Evolutionary conservation across 23 red algal species (phyloP).

Genomic region (Gracilaria caudata): DNA sequence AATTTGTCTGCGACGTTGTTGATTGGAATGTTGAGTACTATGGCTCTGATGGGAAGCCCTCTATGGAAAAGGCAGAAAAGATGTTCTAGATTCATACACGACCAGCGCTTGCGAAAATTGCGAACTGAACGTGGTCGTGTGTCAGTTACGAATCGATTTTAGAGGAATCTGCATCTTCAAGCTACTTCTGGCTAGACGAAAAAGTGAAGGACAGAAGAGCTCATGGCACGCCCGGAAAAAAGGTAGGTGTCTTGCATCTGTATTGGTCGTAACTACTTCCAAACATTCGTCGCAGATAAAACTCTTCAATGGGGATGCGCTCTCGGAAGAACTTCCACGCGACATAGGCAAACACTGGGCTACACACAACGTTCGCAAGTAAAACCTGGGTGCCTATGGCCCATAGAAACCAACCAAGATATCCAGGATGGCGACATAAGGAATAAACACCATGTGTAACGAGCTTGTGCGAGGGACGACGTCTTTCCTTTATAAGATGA

Average conservation of each 20-base stretch:
- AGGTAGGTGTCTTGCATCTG: conserved; percentile 58
- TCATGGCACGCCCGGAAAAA: conserved; percentile 83
- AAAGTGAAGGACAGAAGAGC: background rate
- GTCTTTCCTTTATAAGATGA: conserved; percentile 66
- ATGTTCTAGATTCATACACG: too few relatives aligned
- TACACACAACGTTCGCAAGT: conserved; percentile 70
- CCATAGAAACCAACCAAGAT: conserved; percentile 95
- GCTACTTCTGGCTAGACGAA: background rate
- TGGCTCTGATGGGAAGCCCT: too few relatives aligned
- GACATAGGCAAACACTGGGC: conserved; percentile 57
- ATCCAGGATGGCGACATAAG: conserved; percentile 81
- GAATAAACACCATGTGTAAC: conserved; percentile 83
- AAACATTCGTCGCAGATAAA: conserved; percentile 73
- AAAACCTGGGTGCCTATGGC: conserved; percentile 82
- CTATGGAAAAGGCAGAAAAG: too few relatives aligned
- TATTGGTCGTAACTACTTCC: conserved; percentile 73
- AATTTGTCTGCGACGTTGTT: too few relatives aligned
- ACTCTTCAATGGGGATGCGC: conserved; percentile 87
- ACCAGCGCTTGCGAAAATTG: too few relatives aligned
- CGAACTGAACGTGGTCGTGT: too few relatives aligned
- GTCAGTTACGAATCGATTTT: too few relatives aligned
- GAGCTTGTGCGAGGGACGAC: conserved; percentile 52
- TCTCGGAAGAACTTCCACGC: conserved; percentile 83
- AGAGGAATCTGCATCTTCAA: too few relatives aligned
- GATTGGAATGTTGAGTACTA: too few relatives aligned